Conservation (phyloP, 2,329 filamentous ascomycete genomes). For the Scedosporium boydii region DNA sequence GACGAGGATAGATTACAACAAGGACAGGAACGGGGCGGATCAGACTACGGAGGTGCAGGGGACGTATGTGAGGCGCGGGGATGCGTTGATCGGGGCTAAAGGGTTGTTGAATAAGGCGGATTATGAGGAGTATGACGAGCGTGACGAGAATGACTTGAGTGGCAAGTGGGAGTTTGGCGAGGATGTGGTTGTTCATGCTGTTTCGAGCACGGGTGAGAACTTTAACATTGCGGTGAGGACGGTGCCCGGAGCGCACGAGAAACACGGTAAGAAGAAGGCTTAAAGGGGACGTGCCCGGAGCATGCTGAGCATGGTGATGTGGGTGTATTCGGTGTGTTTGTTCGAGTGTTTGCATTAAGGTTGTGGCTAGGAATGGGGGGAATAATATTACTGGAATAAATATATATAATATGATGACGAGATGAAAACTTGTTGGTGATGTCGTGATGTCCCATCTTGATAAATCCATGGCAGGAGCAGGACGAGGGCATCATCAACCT, state of each 20-base stretch:
- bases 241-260: constrained; percentile 10
- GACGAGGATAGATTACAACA: constrained; percentile 30
- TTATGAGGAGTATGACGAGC: constrained; percentile 26
- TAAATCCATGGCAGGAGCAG: too few species aligned
- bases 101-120: constrained; percentile 23
- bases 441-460: too few species aligned
- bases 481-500: not conserved
- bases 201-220: constrained; percentile 31
- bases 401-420: not conserved
- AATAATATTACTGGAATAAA: not conserved
- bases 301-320: not conserved
- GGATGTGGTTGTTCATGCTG: constrained; percentile 32
- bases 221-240: constrained; percentile 26
- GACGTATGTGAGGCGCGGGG: constrained; percentile 20
- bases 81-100: constrained; percentile 24
- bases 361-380: too few species aligned
- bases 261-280: constrained; percentile 4
- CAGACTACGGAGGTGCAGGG: constrained; percentile 30
- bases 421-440: not conserved
- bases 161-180: constrained; percentile 34
- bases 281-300: not conserved
- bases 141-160: constrained; percentile 14
- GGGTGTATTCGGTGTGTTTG: not conserved
- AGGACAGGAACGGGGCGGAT: constrained; percentile 22
- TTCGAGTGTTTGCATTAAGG: too few species aligned